A percentile compares a stretch with the other conserved stretches of the same genome.
Evolutionary conservation across 2,329 filamentous ascomycete genomes (phyloP).

Genomic region (Paramyrothecium roridum): DNA sequence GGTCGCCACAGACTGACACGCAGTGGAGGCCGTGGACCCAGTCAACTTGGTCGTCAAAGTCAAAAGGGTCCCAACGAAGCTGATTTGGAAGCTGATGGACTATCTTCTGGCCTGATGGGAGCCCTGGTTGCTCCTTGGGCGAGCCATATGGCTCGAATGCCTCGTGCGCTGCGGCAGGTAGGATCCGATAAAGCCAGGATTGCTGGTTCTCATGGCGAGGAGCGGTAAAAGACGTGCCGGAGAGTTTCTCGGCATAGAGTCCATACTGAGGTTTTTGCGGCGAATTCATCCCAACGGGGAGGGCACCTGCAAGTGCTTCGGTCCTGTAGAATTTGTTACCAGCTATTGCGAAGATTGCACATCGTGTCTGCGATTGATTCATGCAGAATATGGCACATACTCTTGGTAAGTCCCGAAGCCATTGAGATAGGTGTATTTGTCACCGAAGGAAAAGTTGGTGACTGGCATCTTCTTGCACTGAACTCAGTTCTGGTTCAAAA

Average conservation of each 20-base stretch:
- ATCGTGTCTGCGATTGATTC: too few relatives aligned
- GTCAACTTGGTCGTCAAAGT: constrained; percentile 34
- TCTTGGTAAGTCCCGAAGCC: constrained; percentile 77
- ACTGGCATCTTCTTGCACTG: constrained; percentile 52
- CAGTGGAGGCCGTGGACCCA: constrained; percentile 39
- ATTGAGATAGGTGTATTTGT: constrained; percentile 72
- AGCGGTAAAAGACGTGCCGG: constrained; percentile 28
- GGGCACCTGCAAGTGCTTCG: constrained; percentile 42
- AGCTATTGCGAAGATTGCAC: too few relatives aligned
- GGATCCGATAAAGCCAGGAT: constrained; percentile 23
- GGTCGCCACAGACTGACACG: constrained; percentile 46
- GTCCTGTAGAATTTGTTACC: constrained; percentile 15
- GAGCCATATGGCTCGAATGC: constrained; percentile 6
- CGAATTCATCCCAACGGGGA: constrained; percentile 41
- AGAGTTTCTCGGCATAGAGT: constrained; percentile 40
- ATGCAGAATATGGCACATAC: constrained; percentile 41
- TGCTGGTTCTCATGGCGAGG: constrained; percentile 25
- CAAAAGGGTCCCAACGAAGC: constrained; percentile 23
- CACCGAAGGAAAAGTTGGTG: constrained; percentile 43
- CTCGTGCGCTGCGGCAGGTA: constrained; percentile 27
- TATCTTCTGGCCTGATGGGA: constrained; percentile 16
- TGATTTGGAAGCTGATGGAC: constrained; percentile 3
- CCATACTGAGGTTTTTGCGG: constrained; percentile 35
- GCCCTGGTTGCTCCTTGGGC: constrained; percentile 6
- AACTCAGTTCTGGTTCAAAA: too few relatives aligned